Conservation (phyloP, 1,284 basidiomycete species). For the Anthracocystis walkeri region DNA sequence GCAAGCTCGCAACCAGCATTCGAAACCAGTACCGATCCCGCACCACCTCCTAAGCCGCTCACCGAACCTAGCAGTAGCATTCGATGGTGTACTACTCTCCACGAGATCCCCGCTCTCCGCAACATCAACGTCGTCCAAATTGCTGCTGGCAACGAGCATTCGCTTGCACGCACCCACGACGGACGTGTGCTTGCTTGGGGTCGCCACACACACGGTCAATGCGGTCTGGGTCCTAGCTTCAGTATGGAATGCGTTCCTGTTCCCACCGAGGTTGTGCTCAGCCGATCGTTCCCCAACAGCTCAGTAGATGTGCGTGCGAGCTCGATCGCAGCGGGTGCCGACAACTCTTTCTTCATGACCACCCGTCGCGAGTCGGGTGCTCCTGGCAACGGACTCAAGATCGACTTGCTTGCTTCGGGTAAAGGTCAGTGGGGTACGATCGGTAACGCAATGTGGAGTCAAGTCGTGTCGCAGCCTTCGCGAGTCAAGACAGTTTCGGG, state of each 20-base stretch:
- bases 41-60: constrained; percentile 56
- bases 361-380: constrained; percentile 22
- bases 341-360: constrained; percentile 64
- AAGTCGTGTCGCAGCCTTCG: constrained; percentile 78
- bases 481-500: constrained; percentile 86
- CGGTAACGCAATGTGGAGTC: constrained; percentile 83
- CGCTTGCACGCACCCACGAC: constrained; percentile 74
- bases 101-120: constrained; percentile 82
- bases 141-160: constrained; percentile 80
- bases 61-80: constrained; percentile 71
- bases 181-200: constrained; percentile 79
- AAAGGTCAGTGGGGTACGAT: constrained; percentile 87
- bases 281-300: constrained; percentile 75
- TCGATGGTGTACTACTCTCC: constrained; percentile 79
- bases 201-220: constrained; percentile 74
- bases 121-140: constrained; percentile 79
- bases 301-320: constrained; percentile 50
- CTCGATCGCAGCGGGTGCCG: constrained; percentile 59
- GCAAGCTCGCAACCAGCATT: constrained; percentile 27
- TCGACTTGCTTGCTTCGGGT: constrained; percentile 83
- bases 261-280: constrained; percentile 86
- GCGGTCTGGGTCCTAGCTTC: constrained; percentile 81
- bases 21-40: constrained; percentile 44
- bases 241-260: constrained; percentile 80
- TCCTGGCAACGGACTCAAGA: constrained; percentile 25